Evolutionary conservation across 129 eudicot genomes (phyloP), one percentile per base, ranked within the genome.

Genomic region (Tanacetum coccineum): DNA sequence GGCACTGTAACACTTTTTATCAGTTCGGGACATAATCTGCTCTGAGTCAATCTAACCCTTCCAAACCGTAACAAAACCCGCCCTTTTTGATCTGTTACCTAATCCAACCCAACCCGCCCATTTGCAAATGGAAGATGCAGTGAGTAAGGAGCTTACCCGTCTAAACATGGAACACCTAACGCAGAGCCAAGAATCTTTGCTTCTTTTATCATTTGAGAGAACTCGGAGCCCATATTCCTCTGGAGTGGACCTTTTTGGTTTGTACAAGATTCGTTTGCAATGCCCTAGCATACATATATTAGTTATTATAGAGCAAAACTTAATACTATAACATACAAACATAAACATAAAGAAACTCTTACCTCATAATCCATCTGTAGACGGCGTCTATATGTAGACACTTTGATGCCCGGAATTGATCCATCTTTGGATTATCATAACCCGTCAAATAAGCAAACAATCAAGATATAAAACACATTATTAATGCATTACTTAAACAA

Each of bases 221-320:
- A 93, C 70, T 84, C 96, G 56, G 99, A 93, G 18, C 99, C 99
- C 86, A 61, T 84, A 70, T 93, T 93, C 74, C 99, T 84, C 68
- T 71, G 71, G 17, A 93, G 77, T 39, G 96, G 71, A 59, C 77
- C 21, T 39, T 59, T 79, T 66, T 89, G 79, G 42, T 68, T 66
- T 71, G 76, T 53, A 25, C 70, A 64, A 48, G 76, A 59, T 65
- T 79, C 95, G 52, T 75, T 87, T 74, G 30, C 72, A 49, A 67
- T 30, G 46, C 75, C 87, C 99, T 93, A 78, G 30, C 9, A 20
- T 12, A 2, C 13, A 61, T 13, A 55, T 42, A 17, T 11, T 9
- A 36, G 49, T 28, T 11, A 57, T 2, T 8, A 25, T 1, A 45
- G 9, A 21, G 13, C 6, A n/a, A 19, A 73, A 40, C 45, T 21